phyloP scores from a whole-genome alignment of 2,329 filamentous ascomycete species.

The Phaeosphaeriaceae sp. region DNA sequence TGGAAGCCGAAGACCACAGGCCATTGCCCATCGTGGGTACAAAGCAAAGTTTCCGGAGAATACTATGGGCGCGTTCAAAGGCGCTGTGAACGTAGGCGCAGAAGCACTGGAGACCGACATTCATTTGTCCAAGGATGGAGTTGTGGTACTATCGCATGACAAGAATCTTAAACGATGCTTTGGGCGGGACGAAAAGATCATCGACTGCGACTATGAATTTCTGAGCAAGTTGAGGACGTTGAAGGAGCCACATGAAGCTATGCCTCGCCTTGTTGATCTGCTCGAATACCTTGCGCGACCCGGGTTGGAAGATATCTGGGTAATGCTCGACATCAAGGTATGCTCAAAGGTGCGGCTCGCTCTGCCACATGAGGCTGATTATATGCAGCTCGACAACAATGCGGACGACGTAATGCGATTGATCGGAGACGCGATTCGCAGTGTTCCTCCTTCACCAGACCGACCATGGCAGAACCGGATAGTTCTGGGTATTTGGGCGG shows the following conservation, averaged over 20 bases:
- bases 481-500: conserved; percentile 83
- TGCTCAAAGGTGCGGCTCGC: conserved; percentile 1
- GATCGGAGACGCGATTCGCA: conserved; percentile 69
- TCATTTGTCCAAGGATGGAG: conserved; percentile 80
- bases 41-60: conserved; percentile 85
- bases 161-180: conserved; percentile 80
- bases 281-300: conserved; percentile 73
- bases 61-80: conserved; percentile 78
- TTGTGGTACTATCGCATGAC: conserved; percentile 88
- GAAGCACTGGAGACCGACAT: conserved; percentile 90
- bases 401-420: conserved; percentile 73
- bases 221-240: conserved; percentile 72
- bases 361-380: conserved; percentile 9
- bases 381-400: conserved; percentile 69
- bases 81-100: conserved; percentile 74
- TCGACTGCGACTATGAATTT: conserved; percentile 78
- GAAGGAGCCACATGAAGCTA: conserved; percentile 69
- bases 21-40: conserved; percentile 81
- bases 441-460: conserved; percentile 52
- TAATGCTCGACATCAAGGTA: conserved; percentile 89
- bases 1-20: conserved; percentile 64
- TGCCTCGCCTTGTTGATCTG: conserved; percentile 78
- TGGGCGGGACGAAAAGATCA: conserved; percentile 73
- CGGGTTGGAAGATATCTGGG: conserved; percentile 73
- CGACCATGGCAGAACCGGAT: conserved; percentile 75